A percentile compares a stretch with the other conserved stretches of the same genome.
These are phyloP conservation scores for Hanseniaspora nectarophila DNA, from an alignment of 805 yeast genomes.

Conservation along the genomic window DNA sequence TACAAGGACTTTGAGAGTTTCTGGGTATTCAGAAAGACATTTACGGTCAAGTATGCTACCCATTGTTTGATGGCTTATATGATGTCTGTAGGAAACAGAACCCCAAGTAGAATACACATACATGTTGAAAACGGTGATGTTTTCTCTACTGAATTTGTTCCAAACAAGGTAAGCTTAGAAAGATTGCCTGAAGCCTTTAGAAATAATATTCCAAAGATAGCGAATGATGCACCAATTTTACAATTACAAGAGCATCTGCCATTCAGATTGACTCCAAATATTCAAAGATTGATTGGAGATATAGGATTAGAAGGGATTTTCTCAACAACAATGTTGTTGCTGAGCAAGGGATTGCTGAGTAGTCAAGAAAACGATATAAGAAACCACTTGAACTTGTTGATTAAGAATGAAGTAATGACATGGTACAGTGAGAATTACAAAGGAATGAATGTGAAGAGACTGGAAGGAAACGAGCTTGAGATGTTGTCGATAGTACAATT, in stretches of 20 bases:
- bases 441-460: slow-evolving; percentile 54
- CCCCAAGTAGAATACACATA: slow-evolving; percentile 84
- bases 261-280: slow-evolving; percentile 88
- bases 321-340: slow-evolving; percentile 69
- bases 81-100: slow-evolving; percentile 86
- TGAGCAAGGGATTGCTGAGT: slow-evolving; percentile 79
- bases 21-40: slow-evolving; percentile 94
- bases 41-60: slow-evolving; percentile 87
- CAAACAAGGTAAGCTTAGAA: slow-evolving; percentile 56
- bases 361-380: slow-evolving; percentile 78
- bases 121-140: slow-evolving; percentile 74
- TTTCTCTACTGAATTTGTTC: slow-evolving; percentile 92
- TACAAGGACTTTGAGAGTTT: slow-evolving; percentile 80
- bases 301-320: slow-evolving; percentile 86
- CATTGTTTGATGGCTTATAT: slow-evolving; percentile 84
- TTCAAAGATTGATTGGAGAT: slow-evolving; percentile 87
- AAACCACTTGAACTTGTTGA: slow-evolving; percentile 83
- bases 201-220: slow-evolving; percentile 30
- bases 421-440: slow-evolving; percentile 51
- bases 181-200: slow-evolving; percentile 31
- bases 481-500: slow-evolving; percentile 74
- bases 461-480: slow-evolving; percentile 72
- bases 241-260: slow-evolving; percentile 89
- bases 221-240: slow-evolving; percentile 59
- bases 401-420: slow-evolving; percentile 86